Conservation (phyloP, 2,329 filamentous ascomycete species). For the Phoma herbarum region DNA sequence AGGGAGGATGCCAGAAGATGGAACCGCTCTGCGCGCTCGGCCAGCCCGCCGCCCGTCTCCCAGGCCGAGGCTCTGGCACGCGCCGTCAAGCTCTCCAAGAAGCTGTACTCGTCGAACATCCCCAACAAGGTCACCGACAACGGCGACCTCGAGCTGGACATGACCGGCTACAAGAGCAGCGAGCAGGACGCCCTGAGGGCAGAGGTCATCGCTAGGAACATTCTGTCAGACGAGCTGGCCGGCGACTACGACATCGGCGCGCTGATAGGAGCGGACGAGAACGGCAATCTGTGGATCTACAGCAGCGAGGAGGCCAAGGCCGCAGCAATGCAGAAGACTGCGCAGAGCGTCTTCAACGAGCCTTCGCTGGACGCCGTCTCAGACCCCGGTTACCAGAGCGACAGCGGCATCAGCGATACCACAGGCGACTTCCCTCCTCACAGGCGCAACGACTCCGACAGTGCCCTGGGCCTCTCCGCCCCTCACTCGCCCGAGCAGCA, state of each 20-base stretch:
- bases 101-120: slow-evolving; percentile 89
- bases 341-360: slow-evolving; percentile 61
- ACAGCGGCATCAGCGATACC: slow-evolving; percentile 72
- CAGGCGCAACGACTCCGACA: slow-evolving; percentile 72
- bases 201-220: slow-evolving; percentile 91
- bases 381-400: slow-evolving; percentile 95
- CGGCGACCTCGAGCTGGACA: slow-evolving; percentile 96
- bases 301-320: slow-evolving; percentile 96
- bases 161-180: slow-evolving; percentile 95
- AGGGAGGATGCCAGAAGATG: slow-evolving; percentile 48
- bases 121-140: slow-evolving; percentile 90
- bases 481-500: slow-evolving; percentile 61
- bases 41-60: slow-evolving; percentile 78
- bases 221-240: slow-evolving; percentile 90
- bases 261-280: slow-evolving; percentile 91
- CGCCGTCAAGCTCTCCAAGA: slow-evolving; percentile 84
- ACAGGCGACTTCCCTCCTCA: slow-evolving; percentile 63
- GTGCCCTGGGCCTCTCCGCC: slow-evolving; percentile 71
- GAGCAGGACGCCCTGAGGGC: slow-evolving; percentile 92
- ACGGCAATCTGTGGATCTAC: slow-evolving; percentile 99
- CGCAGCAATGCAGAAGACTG: slow-evolving; percentile 74
- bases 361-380: slow-evolving; percentile 77
- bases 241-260: slow-evolving; percentile 97
- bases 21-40: slow-evolving; percentile 62
- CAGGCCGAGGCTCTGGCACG: slow-evolving; percentile 80